These are phyloP conservation scores for Phytophthora ramorum DNA, from an alignment of 352 stramenopile species.

Conservation along the genomic window DNA sequence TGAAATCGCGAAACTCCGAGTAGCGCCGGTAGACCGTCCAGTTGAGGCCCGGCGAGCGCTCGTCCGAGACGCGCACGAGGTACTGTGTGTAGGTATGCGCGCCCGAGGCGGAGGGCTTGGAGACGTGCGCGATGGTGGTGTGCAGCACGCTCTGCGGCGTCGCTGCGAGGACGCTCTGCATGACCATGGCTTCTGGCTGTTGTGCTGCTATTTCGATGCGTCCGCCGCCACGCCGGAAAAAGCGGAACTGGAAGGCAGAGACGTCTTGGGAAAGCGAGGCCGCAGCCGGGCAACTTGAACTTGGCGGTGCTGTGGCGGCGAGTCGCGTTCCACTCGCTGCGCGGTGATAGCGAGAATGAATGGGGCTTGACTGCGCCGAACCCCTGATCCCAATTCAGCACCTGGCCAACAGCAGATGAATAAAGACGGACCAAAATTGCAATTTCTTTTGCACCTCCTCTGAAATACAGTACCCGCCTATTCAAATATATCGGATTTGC, in stretches of 20 bases:
- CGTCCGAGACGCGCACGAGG: constrained; percentile 85
- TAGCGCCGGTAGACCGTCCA: constrained; percentile 89
- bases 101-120: constrained; percentile 61
- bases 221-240: constrained; percentile 16
- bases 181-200: constrained; percentile 33
- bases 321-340: constrained; percentile 15
- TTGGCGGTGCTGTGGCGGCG: constrained; percentile 16
- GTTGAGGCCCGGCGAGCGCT: constrained; percentile 68
- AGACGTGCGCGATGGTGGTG: constrained; percentile 82
- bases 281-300: constrained; percentile 33
- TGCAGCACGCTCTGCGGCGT: constrained; percentile 65
- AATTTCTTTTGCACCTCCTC: constrained; percentile 15
- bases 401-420: background rate
- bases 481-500: background rate
- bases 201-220: background rate
- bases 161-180: constrained; percentile 34
- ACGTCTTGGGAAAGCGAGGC: constrained; percentile 5
- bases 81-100: constrained; percentile 85
- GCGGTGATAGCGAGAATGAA: constrained; percentile 19
- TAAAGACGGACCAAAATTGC: constrained; percentile 27
- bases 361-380: background rate
- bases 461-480: background rate
- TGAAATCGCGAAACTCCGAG: constrained; percentile 86
- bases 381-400: background rate
- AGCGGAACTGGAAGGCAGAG: constrained; percentile 36